Conservation (phyloP, 2,329 filamentous ascomycete species). For the Fusarium stilboides region DNA sequence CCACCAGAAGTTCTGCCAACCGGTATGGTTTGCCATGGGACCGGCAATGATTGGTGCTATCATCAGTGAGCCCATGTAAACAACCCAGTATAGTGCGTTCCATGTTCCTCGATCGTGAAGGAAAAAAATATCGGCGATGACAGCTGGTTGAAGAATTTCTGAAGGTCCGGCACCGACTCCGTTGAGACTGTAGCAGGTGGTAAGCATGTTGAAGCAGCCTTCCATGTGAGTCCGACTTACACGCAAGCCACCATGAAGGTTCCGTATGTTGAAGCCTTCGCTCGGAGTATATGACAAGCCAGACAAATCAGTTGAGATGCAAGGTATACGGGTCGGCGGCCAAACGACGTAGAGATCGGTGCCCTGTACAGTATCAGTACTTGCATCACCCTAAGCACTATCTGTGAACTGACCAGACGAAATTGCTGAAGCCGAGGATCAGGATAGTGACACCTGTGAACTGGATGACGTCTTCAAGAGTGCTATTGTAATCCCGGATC, state of each 20-base stretch:
- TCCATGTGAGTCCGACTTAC: neutral
- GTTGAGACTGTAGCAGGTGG: neutral
- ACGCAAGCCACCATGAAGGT: constrained; percentile 17
- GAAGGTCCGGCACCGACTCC: constrained; percentile 32
- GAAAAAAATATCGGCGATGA: constrained; percentile 42
- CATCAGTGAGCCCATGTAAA: constrained; percentile 30
- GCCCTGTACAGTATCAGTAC: neutral
- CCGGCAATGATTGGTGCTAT: constrained; percentile 11
- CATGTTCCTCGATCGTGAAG: constrained; percentile 39
- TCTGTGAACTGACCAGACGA: neutral
- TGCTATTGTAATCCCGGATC: constrained; percentile 10
- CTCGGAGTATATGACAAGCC: neutral
- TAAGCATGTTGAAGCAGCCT: fast-evolving
- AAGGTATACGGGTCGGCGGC: constrained; percentile 8
- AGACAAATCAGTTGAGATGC: constrained; percentile 17
- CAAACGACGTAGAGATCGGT: constrained; percentile 1
- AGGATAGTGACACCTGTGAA: constrained; percentile 15
- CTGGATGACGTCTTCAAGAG: neutral
- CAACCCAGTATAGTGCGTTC: constrained; percentile 39
- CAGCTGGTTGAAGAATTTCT: constrained; percentile 31
- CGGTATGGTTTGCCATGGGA: neutral
- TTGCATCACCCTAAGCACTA: fast-evolving
- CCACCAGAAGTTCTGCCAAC: constrained; percentile 25
- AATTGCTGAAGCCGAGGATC: constrained; percentile 8
- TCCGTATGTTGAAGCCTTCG: constrained; percentile 13